Base-by-base conservation (phyloP, 306 rosid genomes). In the Vicia faba region DNA sequence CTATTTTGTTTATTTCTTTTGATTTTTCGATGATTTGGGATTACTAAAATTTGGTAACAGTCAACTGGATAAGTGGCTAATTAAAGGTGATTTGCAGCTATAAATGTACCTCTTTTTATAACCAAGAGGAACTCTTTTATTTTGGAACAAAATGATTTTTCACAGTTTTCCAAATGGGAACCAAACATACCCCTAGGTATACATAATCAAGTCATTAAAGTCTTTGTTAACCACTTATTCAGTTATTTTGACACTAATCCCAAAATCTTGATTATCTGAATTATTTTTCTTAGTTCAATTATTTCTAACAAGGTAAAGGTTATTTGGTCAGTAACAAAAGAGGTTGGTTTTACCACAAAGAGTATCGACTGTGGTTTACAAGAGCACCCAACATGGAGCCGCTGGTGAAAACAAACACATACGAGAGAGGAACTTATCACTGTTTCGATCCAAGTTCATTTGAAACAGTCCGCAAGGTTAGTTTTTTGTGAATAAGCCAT, bases 341-440 rank as follows among this genome's bases (percentile, higher is more conserved):
- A 80, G 84, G 91, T n/a, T 95, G 99, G 99, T 82, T 81, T 70
- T 95, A 95, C 78, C 99, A 88, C 91, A 95, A 87, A 70, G 99
- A 95, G 46, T 84, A 67, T 48, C 86, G 86, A 11, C 61, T 79
- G 20, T 95, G 99, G 97, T 82, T 90, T 57, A 70, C 53, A 48
- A 83, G 95, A 69, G 84, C 80, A 45, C 84, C 96, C 69, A 88
- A 85, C 69, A 63, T 84, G 79, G 99, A 95, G 78, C 97, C 89
- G 1, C 86, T 88, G 25, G 97, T 86, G 14, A 88, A 90, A 80
- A 88, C 96, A 18, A 75, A 65, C 80, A 72, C 92, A 0, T 81
- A 82, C 19, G 99, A 95, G 84, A 84, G 91, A 77, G 97, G 97
- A 71, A 88, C 95, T 7, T 95, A 90, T 73, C 89, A 79, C 76